Evolutionary conservation across 345 rosid species (phyloP).

Genomic region (Eucalyptus cloeziana): DNA sequence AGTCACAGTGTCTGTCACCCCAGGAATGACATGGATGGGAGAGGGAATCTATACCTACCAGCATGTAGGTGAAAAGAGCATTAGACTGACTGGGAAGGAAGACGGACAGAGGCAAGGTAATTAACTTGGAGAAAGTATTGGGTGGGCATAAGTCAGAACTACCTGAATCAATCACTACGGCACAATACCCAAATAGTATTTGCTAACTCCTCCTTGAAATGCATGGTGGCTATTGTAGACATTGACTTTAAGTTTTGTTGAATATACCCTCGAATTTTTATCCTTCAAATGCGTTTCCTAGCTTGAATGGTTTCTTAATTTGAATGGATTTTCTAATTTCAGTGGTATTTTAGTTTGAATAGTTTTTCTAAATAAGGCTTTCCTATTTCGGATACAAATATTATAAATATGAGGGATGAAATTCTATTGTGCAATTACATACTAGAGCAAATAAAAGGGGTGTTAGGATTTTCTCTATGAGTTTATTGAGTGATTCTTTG

Average conservation of each 20-base stretch:
- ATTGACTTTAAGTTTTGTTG: background rate
- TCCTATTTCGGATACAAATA: background rate
- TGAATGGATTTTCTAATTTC: background rate
- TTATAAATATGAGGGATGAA: background rate
- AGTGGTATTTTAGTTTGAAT: background rate
- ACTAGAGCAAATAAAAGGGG: background rate
- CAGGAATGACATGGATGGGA: background rate
- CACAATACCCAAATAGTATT: background rate
- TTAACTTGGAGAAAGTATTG: background rate
- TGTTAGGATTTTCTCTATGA: accelerated
- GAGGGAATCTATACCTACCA: background rate
- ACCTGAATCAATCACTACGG: background rate
- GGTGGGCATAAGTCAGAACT: background rate
- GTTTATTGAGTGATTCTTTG: background rate
- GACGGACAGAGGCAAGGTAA: background rate
- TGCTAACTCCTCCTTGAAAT: background rate
- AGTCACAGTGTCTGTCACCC: background rate
- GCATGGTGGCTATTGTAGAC: background rate
- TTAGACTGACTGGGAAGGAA: background rate
- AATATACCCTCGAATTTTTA: background rate
- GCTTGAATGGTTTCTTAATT: background rate
- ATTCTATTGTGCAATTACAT: background rate
- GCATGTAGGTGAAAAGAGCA: background rate
- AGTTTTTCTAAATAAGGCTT: background rate
- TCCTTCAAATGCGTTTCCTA: background rate